Evolutionary conservation across 345 rosid genomes (phyloP).

Genomic region (Camelina laxa): DNA sequence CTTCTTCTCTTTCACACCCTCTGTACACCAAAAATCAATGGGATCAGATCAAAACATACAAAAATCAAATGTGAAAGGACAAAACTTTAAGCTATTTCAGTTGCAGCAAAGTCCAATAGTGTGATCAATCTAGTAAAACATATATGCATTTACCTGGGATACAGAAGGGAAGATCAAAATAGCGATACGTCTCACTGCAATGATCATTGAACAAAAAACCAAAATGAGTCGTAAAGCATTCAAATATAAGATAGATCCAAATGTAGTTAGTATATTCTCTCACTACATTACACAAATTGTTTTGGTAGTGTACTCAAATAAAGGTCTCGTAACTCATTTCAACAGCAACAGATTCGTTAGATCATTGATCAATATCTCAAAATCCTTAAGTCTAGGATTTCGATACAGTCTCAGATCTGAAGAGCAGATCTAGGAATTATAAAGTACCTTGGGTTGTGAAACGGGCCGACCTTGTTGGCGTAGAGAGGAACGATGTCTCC

Average conservation of each 20-base stretch:
- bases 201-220: not conserved
- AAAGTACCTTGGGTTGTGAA: constrained; percentile 73
- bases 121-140: no score
- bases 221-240: constrained; percentile 8
- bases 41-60: not conserved
- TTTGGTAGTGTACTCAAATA: not conserved
- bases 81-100: not conserved
- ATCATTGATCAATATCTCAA: not conserved
- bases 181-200: constrained; percentile 87
- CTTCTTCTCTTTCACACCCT: constrained; percentile 70
- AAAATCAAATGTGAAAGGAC: not conserved
- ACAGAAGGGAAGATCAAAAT: constrained; percentile 87
- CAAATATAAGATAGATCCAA: constrained; percentile 33
- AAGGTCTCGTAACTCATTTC: constrained; percentile 3
- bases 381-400: not conserved
- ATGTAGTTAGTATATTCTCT: not conserved
- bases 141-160: constrained; percentile 53
- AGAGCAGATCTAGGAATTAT: not conserved
- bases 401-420: constrained; percentile 30
- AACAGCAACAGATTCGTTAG: constrained; percentile 4
- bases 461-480: constrained; percentile 88
- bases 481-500: constrained; percentile 75
- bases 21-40: constrained; percentile 28
- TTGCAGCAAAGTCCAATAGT: not conserved
- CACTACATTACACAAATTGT: not conserved